These are phyloP conservation scores for Cyberlindnera americana DNA, from an alignment of 805 yeast genomes.

Conservation along the genomic window DNA sequence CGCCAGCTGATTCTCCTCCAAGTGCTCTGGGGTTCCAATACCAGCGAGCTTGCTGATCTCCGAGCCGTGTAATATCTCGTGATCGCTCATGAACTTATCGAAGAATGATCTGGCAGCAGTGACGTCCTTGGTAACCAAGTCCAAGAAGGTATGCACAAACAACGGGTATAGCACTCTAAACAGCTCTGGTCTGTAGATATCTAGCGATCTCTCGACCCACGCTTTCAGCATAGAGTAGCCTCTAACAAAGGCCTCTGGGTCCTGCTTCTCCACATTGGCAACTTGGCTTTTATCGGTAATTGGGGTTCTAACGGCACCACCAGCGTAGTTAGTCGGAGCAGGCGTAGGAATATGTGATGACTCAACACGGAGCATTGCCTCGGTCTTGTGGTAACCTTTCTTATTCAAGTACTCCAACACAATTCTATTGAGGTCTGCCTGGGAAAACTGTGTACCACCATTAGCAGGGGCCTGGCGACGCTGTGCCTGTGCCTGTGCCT, in stretches of 20 bases:
- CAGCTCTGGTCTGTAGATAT: slow-evolving; percentile 85
- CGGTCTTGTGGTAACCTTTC: slow-evolving; percentile 92
- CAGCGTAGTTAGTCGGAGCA: slow-evolving; percentile 32
- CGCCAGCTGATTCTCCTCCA: slow-evolving; percentile 79
- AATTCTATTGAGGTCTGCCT: slow-evolving; percentile 85
- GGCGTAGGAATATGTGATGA: slow-evolving; percentile 58
- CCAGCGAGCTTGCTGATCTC: slow-evolving; percentile 74
- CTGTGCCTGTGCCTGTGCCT: slow-evolving; percentile 11
- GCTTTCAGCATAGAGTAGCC: slow-evolving; percentile 77
- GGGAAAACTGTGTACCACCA: slow-evolving; percentile 48
- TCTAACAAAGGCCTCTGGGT: slow-evolving; percentile 67
- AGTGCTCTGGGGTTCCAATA: slow-evolving; percentile 73
- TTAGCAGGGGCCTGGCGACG: slow-evolving; percentile 25
- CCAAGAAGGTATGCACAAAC: slow-evolving; percentile 85
- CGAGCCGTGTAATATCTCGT: slow-evolving; percentile 67
- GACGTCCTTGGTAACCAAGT: slow-evolving; percentile 63
- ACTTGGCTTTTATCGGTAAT: slow-evolving; percentile 17
- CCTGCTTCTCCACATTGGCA: slow-evolving; percentile 25
- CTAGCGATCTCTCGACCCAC: slow-evolving; percentile 91
- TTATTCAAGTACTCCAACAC: slow-evolving; percentile 90
- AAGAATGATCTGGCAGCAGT: slow-evolving; percentile 70
- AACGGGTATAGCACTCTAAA: slow-evolving; percentile 83
- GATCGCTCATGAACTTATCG: slow-evolving; percentile 70
- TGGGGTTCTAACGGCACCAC: slow-evolving; percentile 16
- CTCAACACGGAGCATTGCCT: slow-evolving; percentile 89